These are phyloP conservation scores for Penicillium malachiteum DNA, from an alignment of 495 filamentous ascomycete genomes.

Conservation along the genomic window DNA sequence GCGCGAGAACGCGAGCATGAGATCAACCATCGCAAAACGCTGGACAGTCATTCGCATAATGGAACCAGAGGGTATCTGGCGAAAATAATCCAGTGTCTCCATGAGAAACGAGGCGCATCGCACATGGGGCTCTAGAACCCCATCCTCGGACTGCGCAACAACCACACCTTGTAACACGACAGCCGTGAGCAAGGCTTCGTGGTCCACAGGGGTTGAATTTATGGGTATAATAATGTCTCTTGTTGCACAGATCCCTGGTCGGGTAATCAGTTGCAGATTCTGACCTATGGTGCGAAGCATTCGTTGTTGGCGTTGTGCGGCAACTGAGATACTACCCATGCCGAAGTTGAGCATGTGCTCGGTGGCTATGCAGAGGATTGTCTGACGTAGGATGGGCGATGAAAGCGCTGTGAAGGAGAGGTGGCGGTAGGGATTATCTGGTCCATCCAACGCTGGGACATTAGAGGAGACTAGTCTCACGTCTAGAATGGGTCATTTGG, in stretches of 20 bases:
- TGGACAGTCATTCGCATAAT: constrained; percentile 24
- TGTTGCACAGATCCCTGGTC: not conserved
- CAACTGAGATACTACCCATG: constrained; percentile 21
- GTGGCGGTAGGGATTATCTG: constrained; percentile 30
- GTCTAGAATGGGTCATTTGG: constrained; percentile 8
- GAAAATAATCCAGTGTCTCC: constrained; percentile 20
- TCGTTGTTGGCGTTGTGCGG: constrained; percentile 25
- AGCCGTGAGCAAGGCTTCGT: constrained; percentile 24
- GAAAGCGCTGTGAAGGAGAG: constrained; percentile 26
- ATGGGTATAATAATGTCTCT: not conserved
- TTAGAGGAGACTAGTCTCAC: constrained; percentile 29
- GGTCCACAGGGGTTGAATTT: constrained; percentile 6
- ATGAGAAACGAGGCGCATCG: constrained; percentile 30
- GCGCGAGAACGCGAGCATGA: constrained; percentile 30
- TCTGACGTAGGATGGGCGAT: constrained; percentile 25
- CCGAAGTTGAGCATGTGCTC: constrained; percentile 34
- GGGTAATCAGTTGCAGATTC: constrained; percentile 16
- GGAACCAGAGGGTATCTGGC: constrained; percentile 11
- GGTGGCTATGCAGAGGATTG: constrained; percentile 29
- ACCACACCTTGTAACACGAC: constrained; percentile 28
- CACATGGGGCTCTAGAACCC: constrained; percentile 27
- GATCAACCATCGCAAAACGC: constrained; percentile 29
- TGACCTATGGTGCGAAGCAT: constrained; percentile 27
- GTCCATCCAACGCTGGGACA: constrained; percentile 28
- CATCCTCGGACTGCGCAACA: constrained; percentile 27